A percentile compares a stretch with the other conserved stretches of the same genome.
These are phyloP conservation scores for Boletus eberwhitei DNA, from an alignment of 768 basidiomycete genomes.

Conservation along the genomic window DNA sequence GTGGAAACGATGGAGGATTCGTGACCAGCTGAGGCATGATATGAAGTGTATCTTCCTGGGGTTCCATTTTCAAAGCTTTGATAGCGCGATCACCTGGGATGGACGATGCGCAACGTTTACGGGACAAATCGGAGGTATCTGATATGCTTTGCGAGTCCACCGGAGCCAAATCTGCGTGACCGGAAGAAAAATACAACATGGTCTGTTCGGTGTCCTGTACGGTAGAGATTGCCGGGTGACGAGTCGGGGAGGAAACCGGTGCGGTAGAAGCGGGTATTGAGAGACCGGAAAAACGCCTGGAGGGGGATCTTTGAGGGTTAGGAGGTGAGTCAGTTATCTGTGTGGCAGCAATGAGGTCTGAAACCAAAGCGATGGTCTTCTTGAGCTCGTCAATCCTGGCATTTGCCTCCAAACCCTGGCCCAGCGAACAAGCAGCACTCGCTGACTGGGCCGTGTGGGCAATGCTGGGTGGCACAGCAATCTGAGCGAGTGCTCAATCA, in stretches of 20 bases:
- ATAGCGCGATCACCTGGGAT: slow-evolving; percentile 42
- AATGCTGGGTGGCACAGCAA: slow-evolving; percentile 42
- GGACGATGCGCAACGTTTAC: slow-evolving; percentile 51
- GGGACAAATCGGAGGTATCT: slow-evolving; percentile 41
- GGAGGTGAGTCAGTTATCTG: slow-evolving; percentile 34
- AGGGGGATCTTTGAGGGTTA: slow-evolving; percentile 32
- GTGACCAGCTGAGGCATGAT: slow-evolving; percentile 20
- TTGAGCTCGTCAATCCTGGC: slow-evolving; percentile 54
- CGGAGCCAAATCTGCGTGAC: slow-evolving; percentile 9
- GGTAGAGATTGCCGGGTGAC: slow-evolving; percentile 18
- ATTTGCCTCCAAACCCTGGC: slow-evolving; percentile 46
- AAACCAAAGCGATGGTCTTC: slow-evolving; percentile 49
- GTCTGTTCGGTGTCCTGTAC: slow-evolving; percentile 26
- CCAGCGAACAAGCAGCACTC: slow-evolving; percentile 45
- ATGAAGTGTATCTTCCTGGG: slow-evolving; percentile 40
- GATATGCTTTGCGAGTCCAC: slow-evolving; percentile 25
- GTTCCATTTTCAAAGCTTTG: slow-evolving; percentile 49
- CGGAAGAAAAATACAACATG: slow-evolving; percentile 17
- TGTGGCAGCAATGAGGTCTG: slow-evolving; percentile 50
- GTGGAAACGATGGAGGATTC: slow-evolving; percentile 24
- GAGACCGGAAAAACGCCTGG: slow-evolving; percentile 20
- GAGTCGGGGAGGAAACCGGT: slow-evolving; percentile 20
- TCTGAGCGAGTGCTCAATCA: slow-evolving; percentile 7
- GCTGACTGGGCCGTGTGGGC: slow-evolving; percentile 59
- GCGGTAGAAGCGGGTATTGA: slow-evolving; percentile 42